Evolutionary conservation across 1,284 basidiomycete genomes (phyloP), one percentile per base, ranked within the genome.

Genomic region (Malassezia brasiliensis): DNA sequence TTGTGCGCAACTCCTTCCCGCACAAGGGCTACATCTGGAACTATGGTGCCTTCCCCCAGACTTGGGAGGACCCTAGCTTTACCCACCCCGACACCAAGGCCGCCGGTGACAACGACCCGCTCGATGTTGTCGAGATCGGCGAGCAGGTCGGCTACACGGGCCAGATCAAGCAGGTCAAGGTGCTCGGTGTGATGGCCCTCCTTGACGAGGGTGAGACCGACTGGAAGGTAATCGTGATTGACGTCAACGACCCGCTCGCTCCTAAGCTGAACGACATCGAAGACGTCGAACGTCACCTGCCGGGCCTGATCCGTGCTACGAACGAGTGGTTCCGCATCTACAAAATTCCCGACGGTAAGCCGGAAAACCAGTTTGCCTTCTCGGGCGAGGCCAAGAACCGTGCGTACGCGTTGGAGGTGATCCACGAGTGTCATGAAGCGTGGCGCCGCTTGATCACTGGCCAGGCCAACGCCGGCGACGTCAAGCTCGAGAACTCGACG

Each of bases 141-240:
- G 94, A 99, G 79, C 89, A 93, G 77, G 88, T 98, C 70, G 94
- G 91, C 64, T 90, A 93, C 78, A 84, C 86, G 62, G 94, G 94
- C 61, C 93, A 98, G 79, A 83, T 99, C 78, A 99, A 99, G 81
- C 94, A 98, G 79, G 94, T 99, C 83, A 99, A 99, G 81, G 89
- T 98, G 63, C 88, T 99, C 75, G 94, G 94, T 67, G 94, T 98
- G 82, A 98, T 98, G 93, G 94, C 94, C 52, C 82, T 99, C 56
- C 65, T 74, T 50, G 72, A 74, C 61, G 70, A 73, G 59, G 72
- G 70, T 45, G 70, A 74, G 62, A 72, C 72, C 39, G 68, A 65
- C 57, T 67, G 69, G 67, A 70, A 68, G 65, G 61, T 68, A 25
- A 67, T 69, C 34, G 94, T 94, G 75, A 90, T 98, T 66, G 94